Evolutionary conservation across 768 basidiomycete genomes (phyloP).

Genomic region (Russula compacta): DNA sequence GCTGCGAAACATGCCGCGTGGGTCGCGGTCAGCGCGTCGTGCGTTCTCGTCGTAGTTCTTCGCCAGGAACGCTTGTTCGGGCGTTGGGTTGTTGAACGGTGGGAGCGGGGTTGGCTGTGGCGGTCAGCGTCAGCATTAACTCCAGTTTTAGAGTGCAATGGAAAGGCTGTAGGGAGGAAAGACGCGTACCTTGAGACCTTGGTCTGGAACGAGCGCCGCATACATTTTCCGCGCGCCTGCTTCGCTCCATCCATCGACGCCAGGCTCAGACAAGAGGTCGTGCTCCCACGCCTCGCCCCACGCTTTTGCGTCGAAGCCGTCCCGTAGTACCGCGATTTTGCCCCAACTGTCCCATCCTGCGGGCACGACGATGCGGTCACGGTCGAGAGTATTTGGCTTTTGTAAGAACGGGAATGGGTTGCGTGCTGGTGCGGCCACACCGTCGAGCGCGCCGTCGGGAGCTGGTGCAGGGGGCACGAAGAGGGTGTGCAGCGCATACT

Average conservation of each 20-base stretch:
- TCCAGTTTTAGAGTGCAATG: neutral
- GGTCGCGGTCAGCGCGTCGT: slow-evolving; percentile 85
- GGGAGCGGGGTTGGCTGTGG: slow-evolving; percentile 57
- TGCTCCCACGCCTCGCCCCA: slow-evolving; percentile 78
- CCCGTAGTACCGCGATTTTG: slow-evolving; percentile 82
- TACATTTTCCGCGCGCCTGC: slow-evolving; percentile 59
- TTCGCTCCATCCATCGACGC: slow-evolving; percentile 33
- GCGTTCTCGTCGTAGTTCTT: slow-evolving; percentile 88
- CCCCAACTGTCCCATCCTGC: slow-evolving; percentile 99
- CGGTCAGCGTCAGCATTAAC: neutral
- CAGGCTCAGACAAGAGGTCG: slow-evolving; percentile 40
- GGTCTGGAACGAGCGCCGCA: slow-evolving; percentile 62
- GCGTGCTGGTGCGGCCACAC: slow-evolving; percentile 42
- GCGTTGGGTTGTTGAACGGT: slow-evolving; percentile 69
- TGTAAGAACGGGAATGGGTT: slow-evolving; percentile 83
- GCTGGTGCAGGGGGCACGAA: slow-evolving; percentile 66
- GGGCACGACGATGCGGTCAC: slow-evolving; percentile 86
- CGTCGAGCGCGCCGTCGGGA: slow-evolving; percentile 26
- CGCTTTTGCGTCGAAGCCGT: slow-evolving; percentile 78
- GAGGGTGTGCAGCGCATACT: slow-evolving; percentile 76
- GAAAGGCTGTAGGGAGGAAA: neutral
- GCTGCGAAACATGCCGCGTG: slow-evolving; percentile 78
- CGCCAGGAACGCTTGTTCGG: slow-evolving; percentile 86
- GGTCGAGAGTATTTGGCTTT: slow-evolving; percentile 86
- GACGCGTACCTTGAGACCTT: slow-evolving; percentile 55